Base-by-base conservation (phyloP, 2,329 filamentous ascomycete species). In the Penicillium sp. region DNA sequence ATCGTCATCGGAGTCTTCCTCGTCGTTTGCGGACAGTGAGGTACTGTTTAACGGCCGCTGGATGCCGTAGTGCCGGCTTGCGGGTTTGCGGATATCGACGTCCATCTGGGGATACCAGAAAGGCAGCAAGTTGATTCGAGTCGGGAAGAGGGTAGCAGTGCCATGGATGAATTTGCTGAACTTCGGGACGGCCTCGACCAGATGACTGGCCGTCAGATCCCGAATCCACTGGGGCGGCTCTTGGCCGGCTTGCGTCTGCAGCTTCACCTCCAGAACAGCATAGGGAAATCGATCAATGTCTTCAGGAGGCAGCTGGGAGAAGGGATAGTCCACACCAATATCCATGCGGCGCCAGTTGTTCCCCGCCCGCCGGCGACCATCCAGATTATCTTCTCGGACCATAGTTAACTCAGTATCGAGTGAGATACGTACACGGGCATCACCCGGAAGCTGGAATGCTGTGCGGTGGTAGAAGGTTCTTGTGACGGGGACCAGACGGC, bases 71-170 rank as follows among this genome's bases (percentile, higher is more conserved):
- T 84, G 80, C 55, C 92, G 87, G 3, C 79, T 87, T 18, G 80
- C 77, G 1, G 92, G 88, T 66, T 98, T 98, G 51, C 89, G 85
- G 55, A 98, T 98, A 58, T 98, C 92, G 15, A 93, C 80, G 51
- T 94, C 82, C 92, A 98, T 98, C 67, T 98, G 92, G 1, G 92
- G 92, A 73, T 90, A 85, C 92, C 92, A 98, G 72, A 86, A 98
- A 0, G 92, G 92, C 4, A 98, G 73, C 9, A 98, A 74, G 32
- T 95, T 73, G 64, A 98, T 98, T 38, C 84, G 80, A 30, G 81
- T 76, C 0, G 89, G 89, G 63, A 95, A 93, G 30, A 98, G 69
- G 8, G 79, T 85, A 7, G 90, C 90, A 1, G 83, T 88, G 42
- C 92, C 92, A 64, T 98, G 92, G 41, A 98, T 96, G 64, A 96